Conservation (phyloP, 345 rosid genomes). For the Melaleuca quinquenervia region DNA sequence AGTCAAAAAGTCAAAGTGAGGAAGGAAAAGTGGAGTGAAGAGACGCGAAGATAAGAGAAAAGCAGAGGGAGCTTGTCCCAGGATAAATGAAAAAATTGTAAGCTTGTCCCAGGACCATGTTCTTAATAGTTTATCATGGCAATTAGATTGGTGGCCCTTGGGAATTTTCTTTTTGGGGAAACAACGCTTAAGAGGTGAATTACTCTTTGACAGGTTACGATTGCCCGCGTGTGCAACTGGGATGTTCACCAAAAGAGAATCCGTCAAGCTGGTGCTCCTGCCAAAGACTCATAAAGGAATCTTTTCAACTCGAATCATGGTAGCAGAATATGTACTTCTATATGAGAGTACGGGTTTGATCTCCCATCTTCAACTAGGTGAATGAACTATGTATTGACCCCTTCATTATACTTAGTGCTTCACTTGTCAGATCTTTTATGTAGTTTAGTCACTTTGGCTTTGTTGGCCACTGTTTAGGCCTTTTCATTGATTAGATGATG, state of each 20-base stretch:
- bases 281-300: conserved; percentile 25
- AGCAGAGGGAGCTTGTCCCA: no score
- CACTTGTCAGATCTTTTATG: no score
- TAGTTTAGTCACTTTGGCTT: no score
- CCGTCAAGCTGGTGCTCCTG: conserved; percentile 38
- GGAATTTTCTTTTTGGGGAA: background rate
- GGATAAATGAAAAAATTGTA: no score
- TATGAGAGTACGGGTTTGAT: background rate
- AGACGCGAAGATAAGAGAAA: no score
- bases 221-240: conserved; percentile 89
- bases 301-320: background rate
- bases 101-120: background rate
- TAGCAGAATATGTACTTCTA: background rate
- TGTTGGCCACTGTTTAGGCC: no score
- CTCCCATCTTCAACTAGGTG: background rate
- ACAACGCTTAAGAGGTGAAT: background rate
- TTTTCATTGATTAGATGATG: no score
- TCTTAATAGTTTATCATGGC: background rate
- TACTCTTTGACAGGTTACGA: conserved; percentile 47
- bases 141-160: background rate
- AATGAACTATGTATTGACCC: background rate
- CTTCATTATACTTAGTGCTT: no score
- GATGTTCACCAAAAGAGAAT: conserved; percentile 88
- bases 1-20: no score
- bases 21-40: no score